These are phyloP conservation scores for Hortaea werneckii DNA, from an alignment of 2,329 filamentous ascomycete genomes.

Conservation along the genomic window DNA sequence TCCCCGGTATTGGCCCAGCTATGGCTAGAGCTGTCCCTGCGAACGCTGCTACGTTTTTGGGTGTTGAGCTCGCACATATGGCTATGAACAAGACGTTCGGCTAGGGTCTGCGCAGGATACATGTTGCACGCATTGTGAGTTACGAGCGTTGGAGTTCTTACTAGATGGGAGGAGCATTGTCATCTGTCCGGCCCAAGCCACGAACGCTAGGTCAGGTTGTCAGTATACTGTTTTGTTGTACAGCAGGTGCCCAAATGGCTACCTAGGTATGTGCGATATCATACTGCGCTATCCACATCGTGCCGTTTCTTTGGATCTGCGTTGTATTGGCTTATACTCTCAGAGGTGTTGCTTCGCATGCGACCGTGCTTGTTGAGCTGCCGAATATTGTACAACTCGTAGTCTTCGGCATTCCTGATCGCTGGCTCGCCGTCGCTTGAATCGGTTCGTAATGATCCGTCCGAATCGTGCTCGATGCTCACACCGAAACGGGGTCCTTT, in stretches of 20 bases:
- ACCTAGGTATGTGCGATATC: too few relatives aligned
- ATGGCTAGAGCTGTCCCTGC: slow-evolving; percentile 87
- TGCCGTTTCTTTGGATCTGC: background rate
- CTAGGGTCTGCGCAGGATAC: background rate
- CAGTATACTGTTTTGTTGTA: too few relatives aligned
- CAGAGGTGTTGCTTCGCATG: background rate
- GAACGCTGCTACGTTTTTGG: slow-evolving; percentile 89
- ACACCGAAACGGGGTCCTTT: too few relatives aligned
- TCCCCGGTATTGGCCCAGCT: slow-evolving; percentile 90
- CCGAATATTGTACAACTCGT: slow-evolving; percentile 10
- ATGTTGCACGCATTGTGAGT: background rate
- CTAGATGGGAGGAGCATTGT: too few relatives aligned
- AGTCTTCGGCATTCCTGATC: slow-evolving; percentile 11
- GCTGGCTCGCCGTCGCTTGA: slow-evolving; percentile 49
- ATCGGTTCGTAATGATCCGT: background rate
- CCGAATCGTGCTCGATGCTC: too few relatives aligned
- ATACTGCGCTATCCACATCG: background rate
- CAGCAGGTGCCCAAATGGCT: too few relatives aligned
- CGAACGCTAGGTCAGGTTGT: too few relatives aligned
- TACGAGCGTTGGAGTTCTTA: background rate
- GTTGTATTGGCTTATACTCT: background rate
- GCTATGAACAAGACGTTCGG: slow-evolving; percentile 68
- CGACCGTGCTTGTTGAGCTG: slow-evolving; percentile 7
- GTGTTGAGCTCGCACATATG: slow-evolving; percentile 74
- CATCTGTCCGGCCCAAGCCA: too few relatives aligned